These are phyloP conservation scores for Lactarius sp. DNA, from an alignment of 768 basidiomycete genomes.

Conservation along the genomic window DNA sequence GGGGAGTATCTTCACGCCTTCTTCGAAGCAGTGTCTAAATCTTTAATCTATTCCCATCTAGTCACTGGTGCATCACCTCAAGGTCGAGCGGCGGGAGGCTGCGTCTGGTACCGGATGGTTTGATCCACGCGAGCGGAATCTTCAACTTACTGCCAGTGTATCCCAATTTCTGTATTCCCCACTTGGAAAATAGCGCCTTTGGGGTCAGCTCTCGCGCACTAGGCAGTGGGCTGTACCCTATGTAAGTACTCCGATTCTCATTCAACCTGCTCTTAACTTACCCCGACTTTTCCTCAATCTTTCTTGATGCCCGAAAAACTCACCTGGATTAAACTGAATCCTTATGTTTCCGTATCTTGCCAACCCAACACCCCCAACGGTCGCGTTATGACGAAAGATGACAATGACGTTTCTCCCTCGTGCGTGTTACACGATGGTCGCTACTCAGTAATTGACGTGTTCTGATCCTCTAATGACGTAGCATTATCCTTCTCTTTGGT, in stretches of 20 bases:
- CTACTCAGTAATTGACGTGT: background rate
- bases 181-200: background rate
- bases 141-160: no score
- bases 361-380: conserved; percentile 4
- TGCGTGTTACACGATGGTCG: conserved; percentile 5
- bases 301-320: conserved; percentile 12
- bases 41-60: no score
- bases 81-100: no score
- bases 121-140: no score
- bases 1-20: background rate
- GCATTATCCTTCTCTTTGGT: conserved; percentile 25
- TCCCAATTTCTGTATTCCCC: background rate
- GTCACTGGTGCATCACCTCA: no score
- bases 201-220: background rate
- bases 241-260: background rate
- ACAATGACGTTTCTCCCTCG: conserved; percentile 20
- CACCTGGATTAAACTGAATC: conserved; percentile 21
- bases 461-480: conserved; percentile 2
- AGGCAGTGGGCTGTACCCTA: background rate
- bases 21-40: no score
- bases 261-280: background rate
- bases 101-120: no score
- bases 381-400: conserved; percentile 8
- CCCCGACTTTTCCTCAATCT: background rate
- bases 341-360: conserved; percentile 22